Conservation (phyloP, 2,329 filamentous ascomycete genomes). For the Metarhizium sp. region DNA sequence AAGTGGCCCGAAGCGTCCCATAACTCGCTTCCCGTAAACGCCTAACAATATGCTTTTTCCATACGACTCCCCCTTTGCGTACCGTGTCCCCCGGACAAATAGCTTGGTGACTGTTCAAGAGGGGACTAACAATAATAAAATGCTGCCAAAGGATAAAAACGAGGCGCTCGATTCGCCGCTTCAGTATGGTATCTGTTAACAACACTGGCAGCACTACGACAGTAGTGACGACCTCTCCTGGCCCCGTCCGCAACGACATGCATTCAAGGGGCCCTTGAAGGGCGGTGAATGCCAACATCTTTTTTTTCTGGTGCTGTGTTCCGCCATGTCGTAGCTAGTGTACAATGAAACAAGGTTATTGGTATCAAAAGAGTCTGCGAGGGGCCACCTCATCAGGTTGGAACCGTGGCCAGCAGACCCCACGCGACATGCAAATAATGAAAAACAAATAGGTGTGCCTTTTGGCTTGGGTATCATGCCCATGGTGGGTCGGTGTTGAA, state of each 20-base stretch:
- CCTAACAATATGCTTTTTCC: background rate
- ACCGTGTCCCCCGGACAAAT: background rate
- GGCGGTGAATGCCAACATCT: background rate
- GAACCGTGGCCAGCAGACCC: background rate
- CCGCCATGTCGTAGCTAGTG: background rate
- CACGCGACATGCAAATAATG: background rate
- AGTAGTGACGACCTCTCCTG: background rate
- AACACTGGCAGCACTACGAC: background rate
- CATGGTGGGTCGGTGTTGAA: constrained; percentile 9
- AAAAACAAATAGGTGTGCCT: constrained; percentile 11
- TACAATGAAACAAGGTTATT: background rate
- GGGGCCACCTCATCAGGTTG: background rate
- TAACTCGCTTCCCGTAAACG: background rate
- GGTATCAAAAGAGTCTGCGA: background rate
- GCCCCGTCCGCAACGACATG: background rate
- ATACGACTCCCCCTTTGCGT: background rate
- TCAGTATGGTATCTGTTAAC: background rate
- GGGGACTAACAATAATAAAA: background rate
- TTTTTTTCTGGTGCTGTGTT: background rate
- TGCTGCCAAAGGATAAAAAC: background rate
- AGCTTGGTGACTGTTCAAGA: background rate
- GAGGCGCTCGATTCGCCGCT: background rate
- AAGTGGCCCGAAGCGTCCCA: background rate
- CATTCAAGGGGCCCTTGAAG: background rate
- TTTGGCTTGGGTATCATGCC: constrained; percentile 22